Evolutionary conservation across 1,284 basidiomycete species (phyloP), one percentile per base, ranked within the genome.

Genomic region (Entoloma clypeatum): DNA sequence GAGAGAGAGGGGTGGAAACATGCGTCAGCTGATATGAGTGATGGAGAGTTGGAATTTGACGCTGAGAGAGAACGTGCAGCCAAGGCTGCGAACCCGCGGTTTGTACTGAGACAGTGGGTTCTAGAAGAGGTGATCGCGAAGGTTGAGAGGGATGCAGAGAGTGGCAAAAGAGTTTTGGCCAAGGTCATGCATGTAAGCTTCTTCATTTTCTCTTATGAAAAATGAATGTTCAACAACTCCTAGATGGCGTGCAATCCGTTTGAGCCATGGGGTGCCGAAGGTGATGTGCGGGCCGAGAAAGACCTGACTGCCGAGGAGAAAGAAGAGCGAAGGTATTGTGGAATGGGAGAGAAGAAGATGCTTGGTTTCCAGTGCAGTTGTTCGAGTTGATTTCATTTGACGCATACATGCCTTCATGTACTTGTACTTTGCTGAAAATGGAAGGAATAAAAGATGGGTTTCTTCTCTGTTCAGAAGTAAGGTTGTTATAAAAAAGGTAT

Each of bases 301-400:
- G 63, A 71, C 31, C 56, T 83, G 14, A 71, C 67, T 42, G 64
- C 65, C 3, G 86, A 90, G 58, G 74, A 76, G 40, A 71, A 59
- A 49, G 87, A 91, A 54, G 86, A 92, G 60, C 69, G 79, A 45
- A 67, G 86, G 46, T 79, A 84, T 48, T 95, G 91, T 59, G 79
- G 82, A 8, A 65, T 91, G 28, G 92, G 92, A 2, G 78, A 81
- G 21, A 77, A 71, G 56, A 72, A 65, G 48, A 74, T 92, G 74
- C 64, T 94, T 17, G 93, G 92, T 0, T 94, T 93, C 69, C 92
- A 95, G 60, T 96, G 92, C 61, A 91, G 86, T 51, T 96, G 92
- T 56, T 92, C 88, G 9, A 90, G 86, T 59, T 94, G 70, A 59
- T n/a, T n/a, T n/a, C n/a, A n/a, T n/a, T n/a, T n/a, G n/a, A n/a